Conservation (phyloP, 192 early-diverging fungal genomes). For the Phycomyces blakesleeanus region DNA sequence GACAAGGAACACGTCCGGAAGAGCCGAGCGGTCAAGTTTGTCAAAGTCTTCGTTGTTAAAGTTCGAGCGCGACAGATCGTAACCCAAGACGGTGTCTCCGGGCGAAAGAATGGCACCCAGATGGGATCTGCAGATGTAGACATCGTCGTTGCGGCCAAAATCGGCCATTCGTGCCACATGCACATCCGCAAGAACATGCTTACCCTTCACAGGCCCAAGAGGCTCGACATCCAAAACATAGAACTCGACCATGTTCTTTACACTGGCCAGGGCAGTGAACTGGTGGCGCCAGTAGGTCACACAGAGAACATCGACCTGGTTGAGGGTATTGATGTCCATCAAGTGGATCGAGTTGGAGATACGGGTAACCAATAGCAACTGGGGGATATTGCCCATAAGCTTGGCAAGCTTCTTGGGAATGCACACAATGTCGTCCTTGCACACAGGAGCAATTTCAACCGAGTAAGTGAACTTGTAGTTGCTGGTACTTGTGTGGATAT, state of each 20-base stretch:
- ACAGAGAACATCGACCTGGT: conserved; percentile 69
- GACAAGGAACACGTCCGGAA: conserved; percentile 91
- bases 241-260: conserved; percentile 84
- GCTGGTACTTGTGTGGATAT: conserved; percentile 85
- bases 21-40: conserved; percentile 49
- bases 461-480: conserved; percentile 98
- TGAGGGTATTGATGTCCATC: conserved; percentile 85
- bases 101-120: conserved; percentile 86
- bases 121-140: conserved; percentile 85
- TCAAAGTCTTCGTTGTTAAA: conserved; percentile 90
- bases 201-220: conserved; percentile 69
- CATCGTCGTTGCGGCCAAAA: conserved; percentile 81
- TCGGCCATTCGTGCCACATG: conserved; percentile 78
- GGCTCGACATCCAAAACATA: conserved; percentile 93
- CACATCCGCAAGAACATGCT: conserved; percentile 82
- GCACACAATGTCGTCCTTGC: conserved; percentile 92
- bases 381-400: conserved; percentile 76
- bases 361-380: conserved; percentile 78
- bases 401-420: conserved; percentile 84
- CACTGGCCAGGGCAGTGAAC: conserved; percentile 69
- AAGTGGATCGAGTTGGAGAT: conserved; percentile 84
- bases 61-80: conserved; percentile 83
- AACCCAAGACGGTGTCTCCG: conserved; percentile 91
- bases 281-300: conserved; percentile 82
- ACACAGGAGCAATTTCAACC: conserved; percentile 92